These are phyloP conservation scores for Corymbia citriodora DNA, from an alignment of 441 rosid genomes.

Conservation along the genomic window DNA sequence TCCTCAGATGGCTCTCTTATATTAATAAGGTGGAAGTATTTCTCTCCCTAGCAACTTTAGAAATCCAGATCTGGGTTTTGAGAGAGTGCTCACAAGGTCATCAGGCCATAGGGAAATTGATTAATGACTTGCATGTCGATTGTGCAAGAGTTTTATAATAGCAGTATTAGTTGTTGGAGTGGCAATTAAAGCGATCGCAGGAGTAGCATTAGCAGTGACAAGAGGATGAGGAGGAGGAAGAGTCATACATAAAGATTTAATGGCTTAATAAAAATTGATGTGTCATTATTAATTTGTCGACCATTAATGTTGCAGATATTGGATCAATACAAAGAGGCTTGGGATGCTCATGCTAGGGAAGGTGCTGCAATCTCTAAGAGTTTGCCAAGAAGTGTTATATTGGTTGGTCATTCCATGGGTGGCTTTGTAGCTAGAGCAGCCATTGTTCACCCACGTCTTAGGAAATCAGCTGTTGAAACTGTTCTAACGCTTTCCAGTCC, in stretches of 20 bases:
- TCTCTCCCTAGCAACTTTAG: neutral
- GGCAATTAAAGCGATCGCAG: neutral
- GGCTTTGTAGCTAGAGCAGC: constrained; percentile 99
- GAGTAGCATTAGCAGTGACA: neutral
- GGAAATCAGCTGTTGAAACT: constrained; percentile 81
- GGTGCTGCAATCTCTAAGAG: constrained; percentile 63
- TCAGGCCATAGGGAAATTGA: neutral
- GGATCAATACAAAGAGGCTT: constrained; percentile 83
- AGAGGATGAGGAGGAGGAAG: neutral
- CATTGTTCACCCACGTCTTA: constrained; percentile 66
- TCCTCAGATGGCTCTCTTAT: neutral
- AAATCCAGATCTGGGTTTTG: neutral
- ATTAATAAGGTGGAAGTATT: neutral
- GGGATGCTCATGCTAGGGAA: constrained; percentile 59
- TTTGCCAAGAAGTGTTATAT: constrained; percentile 77
- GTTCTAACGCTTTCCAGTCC: constrained; percentile 92
- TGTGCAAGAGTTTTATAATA: neutral
- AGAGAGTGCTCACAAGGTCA: neutral
- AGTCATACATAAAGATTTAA: neutral
- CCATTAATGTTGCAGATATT: constrained; percentile 50
- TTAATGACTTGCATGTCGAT: neutral
- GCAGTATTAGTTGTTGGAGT: neutral
- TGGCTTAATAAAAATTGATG: neutral
- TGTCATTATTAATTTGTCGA: neutral
- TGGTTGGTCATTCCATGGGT: constrained; percentile 99